Conservation (phyloP, 225 moss, liverwort and hornwort species). For the Thuidium tamariscinum region DNA sequence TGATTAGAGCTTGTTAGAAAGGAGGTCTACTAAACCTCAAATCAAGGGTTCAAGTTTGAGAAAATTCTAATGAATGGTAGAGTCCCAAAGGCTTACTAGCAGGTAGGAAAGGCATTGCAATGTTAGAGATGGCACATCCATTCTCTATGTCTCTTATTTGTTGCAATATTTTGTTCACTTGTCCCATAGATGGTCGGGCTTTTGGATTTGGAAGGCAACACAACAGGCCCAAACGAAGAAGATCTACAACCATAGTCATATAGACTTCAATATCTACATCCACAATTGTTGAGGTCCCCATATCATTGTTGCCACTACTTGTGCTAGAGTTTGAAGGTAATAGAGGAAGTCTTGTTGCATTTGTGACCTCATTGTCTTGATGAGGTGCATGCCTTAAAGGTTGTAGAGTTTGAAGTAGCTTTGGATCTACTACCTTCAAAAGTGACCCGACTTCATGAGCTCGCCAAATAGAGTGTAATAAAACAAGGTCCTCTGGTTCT, state of each 20-base stretch:
- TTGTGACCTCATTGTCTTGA: neutral
- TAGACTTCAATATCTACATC: neutral
- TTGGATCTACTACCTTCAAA: neutral
- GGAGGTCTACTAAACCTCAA: neutral
- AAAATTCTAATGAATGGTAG: neutral
- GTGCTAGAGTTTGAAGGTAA: neutral
- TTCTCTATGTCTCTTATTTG: neutral
- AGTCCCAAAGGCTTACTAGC: neutral
- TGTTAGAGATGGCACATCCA: rapidly evolving
- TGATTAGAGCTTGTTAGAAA: rapidly evolving
- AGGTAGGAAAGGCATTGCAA: neutral
- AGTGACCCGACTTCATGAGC: neutral
- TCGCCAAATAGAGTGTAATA: neutral
- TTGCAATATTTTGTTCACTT: neutral
- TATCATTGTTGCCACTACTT: neutral
- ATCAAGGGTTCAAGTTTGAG: neutral
- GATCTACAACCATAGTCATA: neutral
- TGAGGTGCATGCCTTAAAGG: neutral
- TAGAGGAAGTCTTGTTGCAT: neutral
- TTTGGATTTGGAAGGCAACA: neutral
- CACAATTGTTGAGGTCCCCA: neutral
- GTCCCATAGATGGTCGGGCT: neutral
- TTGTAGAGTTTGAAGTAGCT: neutral
- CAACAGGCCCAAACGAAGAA: neutral
- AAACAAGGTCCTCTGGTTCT: neutral